A percentile compares a stretch with the other conserved stretches of the same genome.
These are phyloP conservation scores for Solanum hybrid DNA, from an alignment of 305 asterid species.

Conservation along the genomic window DNA sequence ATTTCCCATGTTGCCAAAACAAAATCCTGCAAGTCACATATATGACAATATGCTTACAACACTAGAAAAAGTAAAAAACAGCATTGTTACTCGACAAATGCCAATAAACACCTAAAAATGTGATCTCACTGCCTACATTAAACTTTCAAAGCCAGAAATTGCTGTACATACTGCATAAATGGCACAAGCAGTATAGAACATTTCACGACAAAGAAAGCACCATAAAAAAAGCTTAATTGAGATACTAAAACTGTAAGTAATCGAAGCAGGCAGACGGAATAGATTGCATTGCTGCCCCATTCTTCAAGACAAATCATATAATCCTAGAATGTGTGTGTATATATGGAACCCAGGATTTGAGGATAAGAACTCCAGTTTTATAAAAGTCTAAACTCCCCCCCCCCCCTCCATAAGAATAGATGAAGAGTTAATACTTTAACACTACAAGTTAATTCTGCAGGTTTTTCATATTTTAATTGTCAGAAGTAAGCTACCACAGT, in stretches of 20 bases:
- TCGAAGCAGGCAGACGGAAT: constrained; percentile 2
- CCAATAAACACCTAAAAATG: background rate
- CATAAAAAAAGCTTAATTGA: background rate
- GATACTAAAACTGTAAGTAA: background rate
- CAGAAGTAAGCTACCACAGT: background rate
- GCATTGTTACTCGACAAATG: background rate
- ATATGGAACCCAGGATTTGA: background rate
- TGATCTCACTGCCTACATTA: background rate
- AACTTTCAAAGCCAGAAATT: background rate
- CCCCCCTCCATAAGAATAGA: background rate
- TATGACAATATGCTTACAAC: background rate
- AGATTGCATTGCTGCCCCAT: background rate
- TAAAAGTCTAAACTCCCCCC: background rate
- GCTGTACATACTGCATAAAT: background rate
- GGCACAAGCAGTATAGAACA: background rate
- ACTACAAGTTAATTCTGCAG: background rate
- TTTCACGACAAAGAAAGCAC: background rate
- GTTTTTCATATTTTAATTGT: background rate
- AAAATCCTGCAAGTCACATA: background rate
- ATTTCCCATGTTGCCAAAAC: background rate
- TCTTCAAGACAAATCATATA: background rate
- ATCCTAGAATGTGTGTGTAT: background rate
- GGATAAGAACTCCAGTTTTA: background rate
- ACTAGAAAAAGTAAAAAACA: background rate
- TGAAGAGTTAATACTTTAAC: background rate